These are phyloP conservation scores for Terana coerulea DNA, from an alignment of 768 basidiomycete genomes.

Conservation along the genomic window DNA sequence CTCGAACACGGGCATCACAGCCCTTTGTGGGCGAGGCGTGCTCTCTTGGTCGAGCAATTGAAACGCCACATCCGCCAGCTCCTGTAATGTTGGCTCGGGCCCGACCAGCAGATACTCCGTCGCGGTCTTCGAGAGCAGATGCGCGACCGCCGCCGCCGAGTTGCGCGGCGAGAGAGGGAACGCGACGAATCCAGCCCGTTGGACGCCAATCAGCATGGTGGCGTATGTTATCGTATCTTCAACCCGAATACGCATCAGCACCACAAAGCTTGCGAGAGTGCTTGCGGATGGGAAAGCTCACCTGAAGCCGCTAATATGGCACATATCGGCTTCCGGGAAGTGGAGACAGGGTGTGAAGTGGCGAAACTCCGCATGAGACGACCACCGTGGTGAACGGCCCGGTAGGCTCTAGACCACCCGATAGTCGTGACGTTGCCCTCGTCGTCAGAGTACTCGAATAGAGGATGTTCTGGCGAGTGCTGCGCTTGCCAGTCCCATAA, in stretches of 20 bases:
- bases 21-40: background rate
- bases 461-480: constrained; percentile 27
- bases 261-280: no score
- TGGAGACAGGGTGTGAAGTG: background rate
- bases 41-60: constrained; percentile 11
- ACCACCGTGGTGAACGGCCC: constrained; percentile 7
- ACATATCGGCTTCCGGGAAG: background rate
- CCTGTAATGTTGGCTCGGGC: constrained; percentile 22
- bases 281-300: background rate
- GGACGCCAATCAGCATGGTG: background rate
- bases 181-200: constrained; percentile 9
- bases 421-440: constrained; percentile 9
- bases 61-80: constrained; percentile 20
- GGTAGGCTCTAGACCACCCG: constrained; percentile 10
- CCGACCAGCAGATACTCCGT: constrained; percentile 27
- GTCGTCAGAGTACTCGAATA: constrained; percentile 24
- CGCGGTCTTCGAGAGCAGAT: constrained; percentile 24
- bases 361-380: background rate
- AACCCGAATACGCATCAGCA: no score
- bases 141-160: constrained; percentile 24
- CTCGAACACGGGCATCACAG: constrained; percentile 18
- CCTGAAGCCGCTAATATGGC: constrained; percentile 5
- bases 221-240: constrained; percentile 12
- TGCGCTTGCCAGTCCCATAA: constrained; percentile 32
- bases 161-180: constrained; percentile 26